These are phyloP conservation scores for Wickerhamomyces hampshirensis DNA, from an alignment of 805 yeast genomes.

Conservation along the genomic window DNA sequence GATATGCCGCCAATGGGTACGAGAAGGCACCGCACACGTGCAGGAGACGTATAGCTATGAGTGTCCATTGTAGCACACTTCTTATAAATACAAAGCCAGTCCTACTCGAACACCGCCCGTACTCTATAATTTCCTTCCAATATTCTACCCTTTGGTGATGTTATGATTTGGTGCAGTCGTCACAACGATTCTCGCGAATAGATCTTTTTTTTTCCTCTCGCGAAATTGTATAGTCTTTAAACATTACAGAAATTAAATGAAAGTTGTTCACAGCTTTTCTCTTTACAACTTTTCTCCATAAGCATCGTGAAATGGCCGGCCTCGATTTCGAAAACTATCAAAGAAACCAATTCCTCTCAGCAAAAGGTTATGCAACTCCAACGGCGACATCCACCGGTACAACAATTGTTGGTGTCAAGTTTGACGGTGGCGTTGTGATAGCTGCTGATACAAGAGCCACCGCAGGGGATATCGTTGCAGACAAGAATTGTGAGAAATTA, in stretches of 20 bases:
- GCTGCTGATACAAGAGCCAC: constrained; percentile 99
- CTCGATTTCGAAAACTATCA: constrained; percentile 90
- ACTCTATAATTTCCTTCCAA: too few species aligned
- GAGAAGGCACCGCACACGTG: constrained; percentile 59
- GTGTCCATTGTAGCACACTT: constrained; percentile 27
- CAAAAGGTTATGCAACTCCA: constrained; percentile 73
- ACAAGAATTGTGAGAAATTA: constrained; percentile 94
- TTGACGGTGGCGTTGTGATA: constrained; percentile 89
- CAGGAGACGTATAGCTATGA: constrained; percentile 55
- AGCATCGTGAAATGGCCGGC: constrained; percentile 65
- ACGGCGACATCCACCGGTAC: constrained; percentile 97
- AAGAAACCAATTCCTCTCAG: constrained; percentile 72
- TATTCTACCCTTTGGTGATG: too few species aligned
- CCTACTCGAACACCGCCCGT: too few species aligned
- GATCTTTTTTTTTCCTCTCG: not conserved
- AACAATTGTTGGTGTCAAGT: constrained; percentile 96
- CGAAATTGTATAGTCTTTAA: too few species aligned
- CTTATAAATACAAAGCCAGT: too few species aligned
- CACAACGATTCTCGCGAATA: too few species aligned
- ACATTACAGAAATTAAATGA: too few species aligned
- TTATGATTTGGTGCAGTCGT: too few species aligned
- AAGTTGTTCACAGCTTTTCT: too few species aligned
- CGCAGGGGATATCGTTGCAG: constrained; percentile 94
- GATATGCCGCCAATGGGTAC: constrained; percentile 59
- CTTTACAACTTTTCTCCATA: too few species aligned